Base-by-base conservation (phyloP, 108 stramenopile species). In the Chaetoceros muelleri region DNA sequence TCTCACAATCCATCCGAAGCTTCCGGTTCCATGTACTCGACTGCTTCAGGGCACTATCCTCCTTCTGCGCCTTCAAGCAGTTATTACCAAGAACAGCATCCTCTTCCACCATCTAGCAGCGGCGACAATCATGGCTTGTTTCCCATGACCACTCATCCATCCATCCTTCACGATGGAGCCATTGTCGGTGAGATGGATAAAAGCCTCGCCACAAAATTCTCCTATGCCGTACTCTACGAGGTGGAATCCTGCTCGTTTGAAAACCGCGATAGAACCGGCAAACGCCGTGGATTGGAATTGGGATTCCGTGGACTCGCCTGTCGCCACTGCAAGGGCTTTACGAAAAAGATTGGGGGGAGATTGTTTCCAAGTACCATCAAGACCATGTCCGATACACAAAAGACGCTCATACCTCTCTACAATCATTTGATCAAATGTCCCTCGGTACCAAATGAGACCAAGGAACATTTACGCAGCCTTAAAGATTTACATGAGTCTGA, bases 311-410 rank as follows among this genome's bases (percentile, higher is more conserved):
- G 90, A 10, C 66, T 91, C 60, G 85, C 83, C 17, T 91, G 90
- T 57, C 70, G 78, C 0, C 81, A 87, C 60, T 91, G 90, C 55
- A 74, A 73, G 46, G 85, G 90, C 5, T 10, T 10, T 5, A 40
- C 34, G 13, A 40, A 40, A n/a, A n/a, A n/a, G n/a, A n/a, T 76
- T 74, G 48, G 85, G 89, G 89, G 89, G 5, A 75, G 89, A 13
- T 90, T 86, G 65, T 90, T 90, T 53, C 89, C 89, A 19, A 81
- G 81, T 2, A 76, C 70, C 31, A 72, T 90, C 74, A 87, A 86
- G 72, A 90, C 85, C 17, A 62, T 90, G 67, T 72, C 81, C 17
- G 85, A 87, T 53, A 85, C 89, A 3, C 72, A 69, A 58, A 87
- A 86, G 66, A 84, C 85, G 7, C 62, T 85, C 46, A 85, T 84